Percentiles rank a stretch among this genome's conserved stretches.
Conservation (phyloP, 805 yeast genomes). For the Cyberlindnera samutprakarnensis region DNA sequence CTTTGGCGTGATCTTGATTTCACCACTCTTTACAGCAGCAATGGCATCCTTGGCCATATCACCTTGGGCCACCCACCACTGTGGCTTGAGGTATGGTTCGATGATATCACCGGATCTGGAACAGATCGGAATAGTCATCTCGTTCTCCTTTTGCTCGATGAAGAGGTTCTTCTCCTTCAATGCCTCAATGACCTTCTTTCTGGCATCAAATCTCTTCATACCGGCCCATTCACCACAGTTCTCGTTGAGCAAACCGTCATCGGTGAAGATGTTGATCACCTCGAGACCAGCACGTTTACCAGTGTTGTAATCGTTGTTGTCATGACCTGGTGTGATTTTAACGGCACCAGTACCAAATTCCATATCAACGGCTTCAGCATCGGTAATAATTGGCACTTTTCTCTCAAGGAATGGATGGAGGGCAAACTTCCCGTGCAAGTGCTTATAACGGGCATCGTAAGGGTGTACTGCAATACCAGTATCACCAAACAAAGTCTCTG, state of each 20-base stretch:
- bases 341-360: constrained; percentile 99
- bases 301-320: constrained; percentile 90
- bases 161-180: constrained; percentile 68
- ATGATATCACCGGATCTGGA: constrained; percentile 95
- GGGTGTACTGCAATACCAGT: constrained; percentile 98
- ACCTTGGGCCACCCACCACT: constrained; percentile 96
- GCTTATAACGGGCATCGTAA: constrained; percentile 84
- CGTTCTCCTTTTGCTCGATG: constrained; percentile 85
- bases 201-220: constrained; percentile 89
- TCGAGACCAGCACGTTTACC: constrained; percentile 92
- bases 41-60: constrained; percentile 86
- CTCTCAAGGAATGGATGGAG: constrained; percentile 86
- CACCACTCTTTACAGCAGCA: constrained; percentile 76
- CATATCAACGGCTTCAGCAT: constrained; percentile 95
- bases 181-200: constrained; percentile 72
- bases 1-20: constrained; percentile 76
- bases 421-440: constrained; percentile 89
- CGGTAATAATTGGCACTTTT: constrained; percentile 81
- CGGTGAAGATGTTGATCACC: constrained; percentile 84
- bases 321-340: constrained; percentile 98
- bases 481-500: constrained; percentile 97
- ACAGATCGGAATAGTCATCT: constrained; percentile 92
- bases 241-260: constrained; percentile 85
- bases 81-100: constrained; percentile 96
- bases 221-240: constrained; percentile 93